Base-by-base conservation (phyloP, 768 basidiomycete species). In the Rhizopogon salebrosus region DNA sequence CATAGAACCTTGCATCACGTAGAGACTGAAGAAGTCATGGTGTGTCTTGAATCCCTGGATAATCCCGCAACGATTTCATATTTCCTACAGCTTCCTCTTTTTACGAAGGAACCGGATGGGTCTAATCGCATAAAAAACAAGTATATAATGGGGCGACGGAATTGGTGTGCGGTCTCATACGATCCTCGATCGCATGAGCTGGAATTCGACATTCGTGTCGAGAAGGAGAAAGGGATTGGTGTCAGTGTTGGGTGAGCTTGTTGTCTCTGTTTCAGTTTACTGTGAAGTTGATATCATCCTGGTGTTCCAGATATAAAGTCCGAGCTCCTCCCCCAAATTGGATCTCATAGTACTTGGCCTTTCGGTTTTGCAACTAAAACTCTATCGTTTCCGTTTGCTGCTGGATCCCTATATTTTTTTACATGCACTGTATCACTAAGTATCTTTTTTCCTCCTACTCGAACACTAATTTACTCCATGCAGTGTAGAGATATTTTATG, bases 11-110 rank as follows among this genome's bases (percentile, higher is more conserved):
- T 99, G 60, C 94, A 95, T 62, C 70, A 83, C 57, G 74, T 75
- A 11, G 73, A 86, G 14, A 98, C 95, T 0, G 95, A 97, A 60
- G 95, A 98, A 66, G 78, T 69, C 10, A 95, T 91, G 91, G 91
- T 89, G 0, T 22, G 67, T 9, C n/a, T 49, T 1, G 1, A 39
- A 49, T 41, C 6, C 16, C 41, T 10, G 16, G 16, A 34, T n/a
- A 5, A 31, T 37, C 43, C 34, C 34, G 26, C 40, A 18, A 20
- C 34, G 10, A 41, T 56, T 9, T 51, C 20, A 26, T 22, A n/a
- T 13, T 42, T 36, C 18, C 38, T 39, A 14, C 53, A 91, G 91
- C 65, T 89, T 31, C 89, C 92, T 3, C 59, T 95, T 7, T 97
- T 97, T 68, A 62, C 72, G 8, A 75, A 73, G 11, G 92, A 95